Percentiles rank a stretch among this genome's conserved stretches.
Evolutionary conservation across 306 rosid genomes (phyloP).

Genomic region (Morella rubra): DNA sequence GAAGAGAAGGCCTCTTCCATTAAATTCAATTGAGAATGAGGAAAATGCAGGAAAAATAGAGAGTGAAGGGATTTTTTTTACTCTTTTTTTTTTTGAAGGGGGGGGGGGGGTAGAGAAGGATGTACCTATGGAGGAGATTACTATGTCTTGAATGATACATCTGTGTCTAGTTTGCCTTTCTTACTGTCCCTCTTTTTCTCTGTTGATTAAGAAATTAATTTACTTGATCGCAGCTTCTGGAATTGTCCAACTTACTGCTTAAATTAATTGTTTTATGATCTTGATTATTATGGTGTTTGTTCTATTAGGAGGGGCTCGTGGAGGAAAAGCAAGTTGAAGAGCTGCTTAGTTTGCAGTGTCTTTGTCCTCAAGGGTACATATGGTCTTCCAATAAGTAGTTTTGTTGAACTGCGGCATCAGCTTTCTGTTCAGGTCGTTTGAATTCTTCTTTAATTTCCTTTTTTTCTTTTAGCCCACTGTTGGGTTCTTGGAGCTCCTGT

Average conservation of each 20-base stretch:
- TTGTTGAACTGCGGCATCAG: conserved; percentile 41
- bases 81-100: background rate
- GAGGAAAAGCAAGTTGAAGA: conserved; percentile 52
- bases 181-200: conserved; percentile 1
- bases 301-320: conserved; percentile 54
- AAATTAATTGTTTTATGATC: conserved; percentile 10
- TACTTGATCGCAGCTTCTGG: background rate
- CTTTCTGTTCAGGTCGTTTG: conserved; percentile 28
- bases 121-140: background rate
- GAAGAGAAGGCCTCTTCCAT: background rate
- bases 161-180: background rate
- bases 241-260: conserved; percentile 14
- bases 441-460: background rate
- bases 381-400: conserved; percentile 45
- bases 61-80: too few species aligned
- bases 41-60: background rate
- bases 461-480: conserved; percentile 33
- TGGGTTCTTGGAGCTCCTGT: conserved; percentile 36
- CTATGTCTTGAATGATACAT: background rate
- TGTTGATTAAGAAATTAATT: background rate
- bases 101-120: background rate
- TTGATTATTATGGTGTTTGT: conserved; percentile 27
- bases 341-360: conserved; percentile 11
- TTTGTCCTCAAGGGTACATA: conserved; percentile 38
- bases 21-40: background rate